Base-by-base conservation (phyloP, 2,329 filamentous ascomycete genomes). In the Diplodia seriata region DNA sequence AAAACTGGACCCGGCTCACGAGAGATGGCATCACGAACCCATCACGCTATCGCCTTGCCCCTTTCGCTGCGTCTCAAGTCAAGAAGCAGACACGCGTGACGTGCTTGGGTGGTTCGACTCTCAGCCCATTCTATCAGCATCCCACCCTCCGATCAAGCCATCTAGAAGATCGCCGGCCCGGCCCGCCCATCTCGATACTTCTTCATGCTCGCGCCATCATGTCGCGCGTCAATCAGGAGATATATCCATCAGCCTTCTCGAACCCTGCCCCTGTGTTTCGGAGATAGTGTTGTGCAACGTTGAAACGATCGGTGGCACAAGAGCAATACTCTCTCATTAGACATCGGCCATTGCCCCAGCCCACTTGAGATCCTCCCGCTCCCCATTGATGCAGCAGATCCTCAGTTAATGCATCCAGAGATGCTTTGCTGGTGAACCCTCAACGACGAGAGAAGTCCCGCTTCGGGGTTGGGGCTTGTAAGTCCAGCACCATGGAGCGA, bases 121-220 rank as follows among this genome's bases (percentile, higher is more conserved):
- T 63, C 59, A 53, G 47, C 59, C 33, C 40, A 63, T 53, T 20
- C 59, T 6, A 20, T 62, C 29, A 20, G 50, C 38, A 23, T 61
- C 56, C 38, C 29, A 20, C 50, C 38, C 38, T 61, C 56, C 38
- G 36, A 47, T 36, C 43, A 62, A 62, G 43, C 57, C 57, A 62
- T 62, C 43, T 53, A 20, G 59, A 63, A 63, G 59, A 63, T 63
- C 59, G 51, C 50, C 59, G 59, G 59, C 59, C 59, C 59, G 59
- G 26, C 47, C 59, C 59, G 59, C 47, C 47, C 59, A 63, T 63
- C 29, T 63, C 59, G 50, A 63, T 63, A 47, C 59, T 63, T 53
- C 59, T 63, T 51, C 59, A 63, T 63, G 40, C 59, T 63, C 43
- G 33, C 59, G 59, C 47, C 47, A 26, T 11, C n/a, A 36, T 63